Evolutionary conservation across 2,329 filamentous ascomycete species (phyloP), one percentile per base, ranked within the genome.

Genomic region (Venturiaceae sp.): DNA sequence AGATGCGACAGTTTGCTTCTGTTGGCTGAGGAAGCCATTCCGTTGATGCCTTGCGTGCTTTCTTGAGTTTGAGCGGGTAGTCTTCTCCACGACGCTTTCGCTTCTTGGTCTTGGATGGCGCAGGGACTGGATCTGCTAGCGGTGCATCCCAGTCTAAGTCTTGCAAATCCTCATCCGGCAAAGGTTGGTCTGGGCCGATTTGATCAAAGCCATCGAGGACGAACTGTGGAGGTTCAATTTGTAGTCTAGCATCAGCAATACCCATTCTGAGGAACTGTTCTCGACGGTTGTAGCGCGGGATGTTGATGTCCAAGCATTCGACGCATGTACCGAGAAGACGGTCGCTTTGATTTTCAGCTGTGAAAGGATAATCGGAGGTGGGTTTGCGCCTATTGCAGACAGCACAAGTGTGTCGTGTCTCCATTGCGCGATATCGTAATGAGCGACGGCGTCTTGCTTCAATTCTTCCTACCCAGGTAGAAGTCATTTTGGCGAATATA

Each of bases 351-450:
- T 55, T 34, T 2, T 11, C 53, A 28, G 26, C 23, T n/a, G 41
- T 26, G 5, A 30, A 8, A 30, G 55, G 55, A n/a, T 46, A 57
- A 8, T 52, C 41, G 23, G 30, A 7, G 9, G 28, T 28, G 8
- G 7, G n/a, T 37, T 30, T 57, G 37, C 55, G 55, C 30, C 36
- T 33, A 52, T 52, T 46, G 34, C 55, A 57, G 5, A 57, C 55
- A 14, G 44, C 55, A 21, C 55, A 57, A n/a, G 36, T 37, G 36
- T 57, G 55, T 14, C 50, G 30, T 14, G n/a, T 34, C 26, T 16
- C 28, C 32, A 41, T 30, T 19, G 34, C 21, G 53, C 41, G 23
- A 16, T 55, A 19, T 30, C 21, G 34, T 55, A 33, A 39, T 11
- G 11, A 39, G 36, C 36, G n/a, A n/a, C 36, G n/a, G n/a, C 50